These are phyloP conservation scores for Hericium erinaceus DNA, from an alignment of 768 basidiomycete genomes.

Conservation along the genomic window DNA sequence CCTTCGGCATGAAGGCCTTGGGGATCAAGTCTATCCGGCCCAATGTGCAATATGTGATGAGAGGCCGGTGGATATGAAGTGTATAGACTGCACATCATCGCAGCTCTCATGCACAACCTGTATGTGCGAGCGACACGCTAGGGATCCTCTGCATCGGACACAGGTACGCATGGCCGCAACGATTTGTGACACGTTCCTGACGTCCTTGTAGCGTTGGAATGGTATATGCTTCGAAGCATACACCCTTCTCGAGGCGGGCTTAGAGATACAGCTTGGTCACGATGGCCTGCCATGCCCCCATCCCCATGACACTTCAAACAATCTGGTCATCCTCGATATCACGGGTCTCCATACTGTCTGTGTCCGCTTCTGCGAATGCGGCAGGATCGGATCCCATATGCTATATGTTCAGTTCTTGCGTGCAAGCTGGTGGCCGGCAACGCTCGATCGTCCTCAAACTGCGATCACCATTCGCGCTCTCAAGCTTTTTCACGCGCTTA, in stretches of 20 bases:
- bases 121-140: background rate
- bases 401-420: constrained; percentile 2
- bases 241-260: background rate
- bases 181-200: background rate
- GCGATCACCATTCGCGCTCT: constrained; percentile 2
- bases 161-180: background rate
- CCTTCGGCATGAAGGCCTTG: background rate
- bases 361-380: background rate
- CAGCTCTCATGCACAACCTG: background rate
- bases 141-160: background rate
- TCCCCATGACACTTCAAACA: background rate
- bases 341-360: background rate
- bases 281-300: background rate
- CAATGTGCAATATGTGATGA: background rate
- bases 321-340: background rate
- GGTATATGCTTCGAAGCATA: background rate
- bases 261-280: background rate
- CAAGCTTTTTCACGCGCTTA: constrained; percentile 1
- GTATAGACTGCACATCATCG: background rate
- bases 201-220: background rate
- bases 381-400: background rate
- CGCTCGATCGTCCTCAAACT: background rate
- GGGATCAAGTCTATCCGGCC: background rate
- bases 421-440: constrained; percentile 3
- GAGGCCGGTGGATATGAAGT: background rate